Base-by-base conservation (phyloP, 1,284 basidiomycete genomes). In the Ganoderma boninense region DNA sequence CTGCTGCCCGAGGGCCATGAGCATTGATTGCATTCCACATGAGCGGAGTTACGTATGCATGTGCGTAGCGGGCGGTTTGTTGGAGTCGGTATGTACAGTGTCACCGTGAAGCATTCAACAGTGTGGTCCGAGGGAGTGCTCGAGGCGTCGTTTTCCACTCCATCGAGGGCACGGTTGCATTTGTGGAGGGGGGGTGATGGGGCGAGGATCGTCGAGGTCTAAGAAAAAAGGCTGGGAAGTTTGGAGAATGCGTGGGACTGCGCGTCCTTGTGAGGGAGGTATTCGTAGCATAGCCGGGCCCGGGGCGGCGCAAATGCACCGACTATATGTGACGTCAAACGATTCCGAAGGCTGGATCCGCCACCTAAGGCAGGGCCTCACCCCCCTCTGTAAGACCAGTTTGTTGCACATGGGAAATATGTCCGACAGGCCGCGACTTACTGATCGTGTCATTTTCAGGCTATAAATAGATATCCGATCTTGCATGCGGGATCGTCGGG, bases 1-100 rank as follows among this genome's bases (percentile, higher is more conserved):
- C 3, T 74, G 35, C 20, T 74, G 10, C 71, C 68, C 2, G 69
- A 70, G 29, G 67, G 69, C 61, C 71, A 67, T 42, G 66, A 69
- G 16, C 69, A 74, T 32, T 32, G 29, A 32, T n/a, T n/a, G 4
- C 29, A 32, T 52, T 69, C 23, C n/a, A 52, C 49, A 52, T 56
- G 63, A 61, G 23, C 16, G 38, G 49, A 26, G 49, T 1, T 23
- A 23, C 20, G n/a, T 49, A n/a, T 20, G n/a, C 46, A 23, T 49
- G n/a, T 5, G n/a, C 20, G n/a, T 49, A 49, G 46, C n/a, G 10
- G 46, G 46, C 10, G 20, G 20, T 26, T 26, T 11, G 23, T 26
- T 52, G 11, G 11, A 23, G 40, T 13, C 40, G 29, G 43, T 23
- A 2, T 4, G 35, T 20, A n/a, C 35, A 29, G 18, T 40, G 40